Percentiles rank a stretch among this genome's conserved stretches.
Conservation (phyloP, 768 basidiomycete genomes). For the Termitomyces sp. region DNA sequence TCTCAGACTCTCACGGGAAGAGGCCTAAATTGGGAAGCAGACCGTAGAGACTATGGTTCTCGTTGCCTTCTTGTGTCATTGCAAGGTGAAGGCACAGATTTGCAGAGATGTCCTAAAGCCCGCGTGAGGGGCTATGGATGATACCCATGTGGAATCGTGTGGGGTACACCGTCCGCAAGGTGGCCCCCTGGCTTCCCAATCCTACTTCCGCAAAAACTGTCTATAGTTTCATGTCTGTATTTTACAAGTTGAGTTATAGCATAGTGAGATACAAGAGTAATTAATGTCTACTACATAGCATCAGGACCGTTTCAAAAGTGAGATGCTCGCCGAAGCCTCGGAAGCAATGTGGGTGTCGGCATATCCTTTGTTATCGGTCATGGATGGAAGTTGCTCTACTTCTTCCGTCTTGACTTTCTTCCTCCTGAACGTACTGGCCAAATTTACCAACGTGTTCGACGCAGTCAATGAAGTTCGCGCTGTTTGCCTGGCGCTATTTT, state of each 20-base stretch:
- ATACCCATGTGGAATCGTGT: too few species aligned
- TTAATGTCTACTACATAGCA: neutral
- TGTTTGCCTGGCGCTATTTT: constrained; percentile 24
- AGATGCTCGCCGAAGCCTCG: constrained; percentile 14
- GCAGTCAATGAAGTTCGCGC: constrained; percentile 35
- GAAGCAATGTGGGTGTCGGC: constrained; percentile 1
- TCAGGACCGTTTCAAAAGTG: constrained; percentile 21
- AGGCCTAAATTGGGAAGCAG: too few species aligned
- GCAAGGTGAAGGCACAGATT: too few species aligned
- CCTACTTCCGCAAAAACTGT: neutral
- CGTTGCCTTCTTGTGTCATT: too few species aligned
- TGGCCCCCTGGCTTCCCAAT: neutral
- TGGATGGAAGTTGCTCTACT: constrained; percentile 1
- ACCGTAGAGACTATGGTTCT: too few species aligned
- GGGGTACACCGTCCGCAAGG: too few species aligned
- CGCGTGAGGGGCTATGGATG: too few species aligned
- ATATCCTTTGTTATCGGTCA: constrained; percentile 4
- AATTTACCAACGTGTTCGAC: constrained; percentile 49
- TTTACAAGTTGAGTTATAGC: neutral
- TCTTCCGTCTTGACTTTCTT: constrained; percentile 30
- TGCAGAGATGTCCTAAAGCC: too few species aligned
- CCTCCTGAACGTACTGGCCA: constrained; percentile 60
- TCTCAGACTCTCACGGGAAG: too few species aligned
- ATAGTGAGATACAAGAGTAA: neutral
- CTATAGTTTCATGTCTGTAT: neutral